Evolutionary conservation across 805 yeast species (phyloP), one percentile per base, ranked within the genome.

Genomic region (Starmerella sp.): DNA sequence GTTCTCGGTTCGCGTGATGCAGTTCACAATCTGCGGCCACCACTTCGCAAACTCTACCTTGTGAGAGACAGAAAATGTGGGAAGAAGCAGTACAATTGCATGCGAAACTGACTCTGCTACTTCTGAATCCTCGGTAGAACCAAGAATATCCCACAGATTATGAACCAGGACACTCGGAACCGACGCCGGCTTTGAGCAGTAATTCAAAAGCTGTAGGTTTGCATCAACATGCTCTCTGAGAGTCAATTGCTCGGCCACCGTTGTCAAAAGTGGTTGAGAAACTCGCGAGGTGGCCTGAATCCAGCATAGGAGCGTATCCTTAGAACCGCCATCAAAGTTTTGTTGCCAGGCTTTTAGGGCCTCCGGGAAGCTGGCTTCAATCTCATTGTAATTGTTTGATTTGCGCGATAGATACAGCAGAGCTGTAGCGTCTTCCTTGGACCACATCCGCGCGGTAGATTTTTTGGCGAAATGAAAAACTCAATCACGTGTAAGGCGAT

Each of bases 361-460:
- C 5, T 39, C 47, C 7, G 31, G 38, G 11, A 31, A 36, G 5
- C 13, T 22, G 14, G 39, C 46, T 10, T 6, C 39, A 2, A 57
- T 22, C 3, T 50, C 54, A 5, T 15, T 22, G 38, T 29, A 55
- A 32, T 55, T 44, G 3, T 28, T 11, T 15, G 39, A 14, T 39
- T 53, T 55, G 8, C 42, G 39, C 6, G 60, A 50, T 4, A 57
- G 31, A 47, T 55, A 57, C 5, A 53, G 48, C 10, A 51, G 55
- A 5, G 56, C 59, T 30, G 51, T 41, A 13, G 58, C 54, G 11
- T 57, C 60, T 29, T 55, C 57, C n/a, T 50, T 11, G 22, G 38
- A 43, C 48, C 41, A 13, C 41, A 30, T 32, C 5, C 6, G n/a
- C 28, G 9, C 8, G 36, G n/a, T 17, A 29, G 30, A 39, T 17